Evolutionary conservation across 2,329 filamentous ascomycete species (phyloP).

Genomic region (Neonectria faginata): DNA sequence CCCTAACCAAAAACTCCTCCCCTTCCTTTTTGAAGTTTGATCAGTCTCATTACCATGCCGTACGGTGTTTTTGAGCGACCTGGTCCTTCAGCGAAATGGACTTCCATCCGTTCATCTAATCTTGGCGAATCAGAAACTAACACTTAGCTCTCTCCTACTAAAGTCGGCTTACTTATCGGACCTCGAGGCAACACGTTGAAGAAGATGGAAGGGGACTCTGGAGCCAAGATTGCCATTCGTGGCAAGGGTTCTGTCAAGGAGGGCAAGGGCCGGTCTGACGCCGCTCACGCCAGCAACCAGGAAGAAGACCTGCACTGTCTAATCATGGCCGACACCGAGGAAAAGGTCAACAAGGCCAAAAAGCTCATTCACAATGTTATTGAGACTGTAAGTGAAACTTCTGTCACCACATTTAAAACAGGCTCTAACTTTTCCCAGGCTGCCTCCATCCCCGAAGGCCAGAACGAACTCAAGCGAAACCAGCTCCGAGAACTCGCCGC

Average conservation of each 20-base stretch:
- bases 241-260: constrained; percentile 99
- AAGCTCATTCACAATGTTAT: constrained; percentile 98
- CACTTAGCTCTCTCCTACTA: constrained; percentile 85
- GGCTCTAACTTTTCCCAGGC: constrained; percentile 69
- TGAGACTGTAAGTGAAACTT: constrained; percentile 80
- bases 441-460: constrained; percentile 96
- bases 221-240: constrained; percentile 98
- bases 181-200: constrained; percentile 99
- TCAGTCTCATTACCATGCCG: constrained; percentile 53
- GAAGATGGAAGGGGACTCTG: constrained; percentile 98
- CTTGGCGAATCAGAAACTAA: constrained; percentile 75
- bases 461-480: constrained; percentile 99
- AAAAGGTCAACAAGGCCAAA: constrained; percentile 99
- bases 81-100: constrained; percentile 52
- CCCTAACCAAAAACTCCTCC: constrained; percentile 66
- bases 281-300: constrained; percentile 99
- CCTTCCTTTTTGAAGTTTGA: constrained; percentile 58
- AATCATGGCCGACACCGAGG: constrained; percentile 99
- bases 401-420: neutral
- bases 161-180: constrained; percentile 99
- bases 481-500: constrained; percentile 97
- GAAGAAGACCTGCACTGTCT: constrained; percentile 99
- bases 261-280: constrained; percentile 98
- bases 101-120: constrained; percentile 50
- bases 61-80: constrained; percentile 48